Evolutionary conservation across 106 monocot genomes (phyloP).

Genomic region (Dioscorea alata): DNA sequence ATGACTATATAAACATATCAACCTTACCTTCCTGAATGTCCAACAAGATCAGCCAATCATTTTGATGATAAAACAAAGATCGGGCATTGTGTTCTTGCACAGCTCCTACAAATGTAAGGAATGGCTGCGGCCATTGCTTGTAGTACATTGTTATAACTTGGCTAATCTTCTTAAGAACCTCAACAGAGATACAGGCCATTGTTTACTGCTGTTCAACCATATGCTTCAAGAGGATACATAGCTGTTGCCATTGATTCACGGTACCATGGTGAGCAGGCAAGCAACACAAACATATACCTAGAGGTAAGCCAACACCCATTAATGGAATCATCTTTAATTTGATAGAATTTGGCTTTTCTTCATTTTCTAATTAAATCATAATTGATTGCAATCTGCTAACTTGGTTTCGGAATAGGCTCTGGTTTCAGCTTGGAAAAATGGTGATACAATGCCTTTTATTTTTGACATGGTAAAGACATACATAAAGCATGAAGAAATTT

Average conservation of each 20-base stretch:
- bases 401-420: constrained; percentile 49
- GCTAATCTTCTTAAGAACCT: not conserved
- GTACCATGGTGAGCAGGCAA: constrained; percentile 95
- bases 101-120: constrained; percentile 93
- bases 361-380: constrained; percentile 2
- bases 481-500: not conserved
- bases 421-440: constrained; percentile 83
- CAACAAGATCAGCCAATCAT: constrained; percentile 36
- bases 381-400: not conserved
- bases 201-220: constrained; percentile 47
- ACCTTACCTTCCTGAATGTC: constrained; percentile 12
- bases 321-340: too few relatives aligned
- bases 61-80: constrained; percentile 65
- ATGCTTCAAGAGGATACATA: constrained; percentile 90
- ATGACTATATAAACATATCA: constrained; percentile 25
- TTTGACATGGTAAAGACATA: constrained; percentile 75
- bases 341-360: not conserved
- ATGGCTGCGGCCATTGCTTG: constrained; percentile 90
- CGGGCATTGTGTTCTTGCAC: constrained; percentile 84
- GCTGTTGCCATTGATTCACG: constrained; percentile 91
- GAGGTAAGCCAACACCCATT: constrained; percentile 44
- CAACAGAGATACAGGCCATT: not conserved
- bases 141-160: constrained; percentile 30
- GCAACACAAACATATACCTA: constrained; percentile 47
- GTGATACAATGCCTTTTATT: constrained; percentile 93